phyloP scores from a whole-genome alignment of 1,284 basidiomycete genomes.

The Moesziomyces antarcticus region DNA sequence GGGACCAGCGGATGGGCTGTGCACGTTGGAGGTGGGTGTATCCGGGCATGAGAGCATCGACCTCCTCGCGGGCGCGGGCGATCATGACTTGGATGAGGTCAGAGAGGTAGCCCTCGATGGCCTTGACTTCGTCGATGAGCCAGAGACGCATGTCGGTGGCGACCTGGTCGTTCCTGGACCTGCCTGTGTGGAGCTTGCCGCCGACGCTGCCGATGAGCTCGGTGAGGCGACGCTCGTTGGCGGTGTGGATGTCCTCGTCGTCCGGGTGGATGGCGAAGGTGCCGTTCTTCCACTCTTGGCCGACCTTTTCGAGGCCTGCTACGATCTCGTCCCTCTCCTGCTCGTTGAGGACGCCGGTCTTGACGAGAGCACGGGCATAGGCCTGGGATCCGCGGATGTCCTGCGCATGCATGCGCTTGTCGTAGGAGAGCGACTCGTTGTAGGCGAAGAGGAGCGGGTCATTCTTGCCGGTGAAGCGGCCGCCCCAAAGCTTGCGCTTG shows the following conservation, averaged over 20 bases:
- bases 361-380: constrained; percentile 86
- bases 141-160: constrained; percentile 97
- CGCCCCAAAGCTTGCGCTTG: constrained; percentile 67
- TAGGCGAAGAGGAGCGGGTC: constrained; percentile 65
- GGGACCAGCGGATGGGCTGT: constrained; percentile 98
- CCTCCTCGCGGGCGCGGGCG: constrained; percentile 89
- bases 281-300: constrained; percentile 79
- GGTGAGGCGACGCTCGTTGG: constrained; percentile 92
- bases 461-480: constrained; percentile 65
- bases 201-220: constrained; percentile 82
- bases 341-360: constrained; percentile 81
- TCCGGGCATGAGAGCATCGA: constrained; percentile 89
- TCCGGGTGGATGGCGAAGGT: constrained; percentile 72
- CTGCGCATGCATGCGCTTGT: constrained; percentile 89
- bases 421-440: constrained; percentile 83
- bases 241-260: constrained; percentile 99
- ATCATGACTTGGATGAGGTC: constrained; percentile 87
- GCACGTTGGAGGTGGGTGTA: constrained; percentile 88
- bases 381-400: constrained; percentile 95
- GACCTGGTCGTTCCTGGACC: constrained; percentile 96
- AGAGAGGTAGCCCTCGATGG: constrained; percentile 79
- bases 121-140: constrained; percentile 83
- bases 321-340: constrained; percentile 78
- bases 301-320: constrained; percentile 81
- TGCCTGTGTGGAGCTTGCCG: constrained; percentile 80